Base-by-base conservation (phyloP, 1,284 basidiomycete species). In the Rhodotorula sp. region DNA sequence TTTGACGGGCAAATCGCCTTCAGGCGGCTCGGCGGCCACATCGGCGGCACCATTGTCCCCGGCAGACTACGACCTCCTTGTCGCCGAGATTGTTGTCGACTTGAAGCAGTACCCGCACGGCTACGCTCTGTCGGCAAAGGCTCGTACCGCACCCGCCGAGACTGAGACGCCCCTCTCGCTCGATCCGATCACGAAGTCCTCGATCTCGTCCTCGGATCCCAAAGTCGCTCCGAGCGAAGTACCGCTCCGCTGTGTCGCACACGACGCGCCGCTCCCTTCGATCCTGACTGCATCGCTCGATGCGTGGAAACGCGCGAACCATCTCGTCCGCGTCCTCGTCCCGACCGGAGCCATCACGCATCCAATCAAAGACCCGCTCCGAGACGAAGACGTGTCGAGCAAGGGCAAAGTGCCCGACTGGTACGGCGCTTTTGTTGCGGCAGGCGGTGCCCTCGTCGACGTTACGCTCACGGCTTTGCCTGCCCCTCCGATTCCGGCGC, bases 371-470 rank as follows among this genome's bases (percentile, higher is more conserved):
- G 75, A 76, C 47, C 72, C 75, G 16, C 64, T 74, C 3, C 60
- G 75, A 10, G 62, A 64, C 0, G 34, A 54, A 15, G 50, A 26
- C 28, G 16, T 19, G 23, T 50, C 57, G 3, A 34, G 38, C n/a
- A 55, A 45, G 2, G 52, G 34, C 23, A 85, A 85, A 55, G 38
- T 34, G 0, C 75, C 72, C 10, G 75, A 76, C 15, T 75, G 73
- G 76, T 77, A 57, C 66, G 66, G 59, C 47, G 52, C 60, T 3
- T 34, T 75, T 2, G 45, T 19, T 7, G 69, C 67, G 3, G 62
- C 63, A 43, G 60, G 58, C 4, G 89, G 89, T 0, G 89, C 87
- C 19, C 81, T 88, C 21, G 85, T 92, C 28, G 84, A 86, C 54
- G 80, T 91, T 56, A 83, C 83, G 67, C 85, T 92, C 54, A 83